Evolutionary conservation across 2,329 filamentous ascomycete species (phyloP), one percentile per base, ranked within the genome.

Genomic region (Phaeosphaeriaceae sp.): DNA sequence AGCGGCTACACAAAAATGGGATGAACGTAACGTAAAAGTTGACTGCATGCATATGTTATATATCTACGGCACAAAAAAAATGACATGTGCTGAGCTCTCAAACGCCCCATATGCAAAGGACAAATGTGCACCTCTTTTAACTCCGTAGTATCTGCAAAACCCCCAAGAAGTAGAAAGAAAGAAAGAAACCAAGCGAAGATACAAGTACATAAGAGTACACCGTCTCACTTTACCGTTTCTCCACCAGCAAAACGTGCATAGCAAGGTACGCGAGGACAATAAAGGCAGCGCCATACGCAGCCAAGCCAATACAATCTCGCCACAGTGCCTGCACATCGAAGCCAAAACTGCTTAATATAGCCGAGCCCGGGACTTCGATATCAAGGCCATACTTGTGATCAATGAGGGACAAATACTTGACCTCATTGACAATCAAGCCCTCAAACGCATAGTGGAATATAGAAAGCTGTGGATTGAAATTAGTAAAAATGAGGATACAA

Each of bases 361-460:
- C 90, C 1, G 93, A 92, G 28, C 94, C 94, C 0, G 94, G 94
- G 0, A 99, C 92, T 43, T 94, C 93, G 56, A 99, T 99, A 66
- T 97, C 92, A 4, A 99, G 83, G 5, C 94, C 94, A 52, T 96
- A 97, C 75, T 97, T 95, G 74, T 94, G 88, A 72, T 99, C 94
- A 34, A 95, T 85, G 20, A 99, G 83, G 0, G 89, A 93, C 35
- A 99, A 80, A 64, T 91, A 90, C 20, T 91, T 87, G 38, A 97
- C 95, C 77, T 99, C 94, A 68, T 97, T 99, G 63, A 99, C 94
- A 56, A 97, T 96, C 12, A 99, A 83, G 2, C 90, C 89, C 79
- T 99, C 94, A 64, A 97, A 97, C 4, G 88, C 93, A 69, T 96
- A 99, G 72, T 99, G 94, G 82, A 99, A 99, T 56, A 99, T 99